Evolutionary conservation across 352 stramenopile species (phyloP).

Genomic region (Phytophthora fragariae): DNA sequence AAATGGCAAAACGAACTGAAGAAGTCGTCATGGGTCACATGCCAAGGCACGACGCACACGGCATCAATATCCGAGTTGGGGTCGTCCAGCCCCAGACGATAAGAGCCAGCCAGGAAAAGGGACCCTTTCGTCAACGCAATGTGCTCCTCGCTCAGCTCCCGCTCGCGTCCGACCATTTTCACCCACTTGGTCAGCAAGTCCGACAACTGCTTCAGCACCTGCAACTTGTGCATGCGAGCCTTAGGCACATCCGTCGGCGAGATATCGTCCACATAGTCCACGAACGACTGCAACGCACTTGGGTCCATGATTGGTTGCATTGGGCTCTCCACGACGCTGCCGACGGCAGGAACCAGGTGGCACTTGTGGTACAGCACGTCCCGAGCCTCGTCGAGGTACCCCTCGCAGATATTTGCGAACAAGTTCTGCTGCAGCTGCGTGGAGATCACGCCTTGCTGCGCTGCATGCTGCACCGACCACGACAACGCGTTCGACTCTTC

Average conservation of each 20-base stretch:
- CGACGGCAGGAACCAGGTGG: conserved; percentile 77
- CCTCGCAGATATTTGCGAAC: conserved; percentile 62
- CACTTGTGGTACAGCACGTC: conserved; percentile 89
- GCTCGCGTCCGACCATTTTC: conserved; percentile 73
- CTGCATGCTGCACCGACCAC: conserved; percentile 80
- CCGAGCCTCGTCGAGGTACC: conserved; percentile 68
- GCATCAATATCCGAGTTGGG: conserved; percentile 86
- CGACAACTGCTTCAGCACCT: conserved; percentile 75
- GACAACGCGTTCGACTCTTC: conserved; percentile 74
- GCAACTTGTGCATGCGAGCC: conserved; percentile 71
- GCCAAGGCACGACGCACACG: conserved; percentile 82
- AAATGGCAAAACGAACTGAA: conserved; percentile 79
- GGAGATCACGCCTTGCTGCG: conserved; percentile 66
- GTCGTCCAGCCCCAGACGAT: conserved; percentile 84
- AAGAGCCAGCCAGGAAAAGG: conserved; percentile 89
- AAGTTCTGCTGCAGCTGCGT: conserved; percentile 77
- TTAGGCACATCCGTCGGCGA: conserved; percentile 57
- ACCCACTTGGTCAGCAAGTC: conserved; percentile 81
- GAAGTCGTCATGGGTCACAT: conserved; percentile 89
- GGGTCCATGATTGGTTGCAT: conserved; percentile 45
- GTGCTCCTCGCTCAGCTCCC: conserved; percentile 73
- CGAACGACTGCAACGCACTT: conserved; percentile 53
- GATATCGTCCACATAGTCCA: conserved; percentile 60
- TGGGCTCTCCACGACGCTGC: conserved; percentile 61
- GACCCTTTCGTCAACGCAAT: conserved; percentile 78